These are phyloP conservation scores for Fusarium sp. DNA, from an alignment of 2,329 filamentous ascomycete species.

Conservation along the genomic window DNA sequence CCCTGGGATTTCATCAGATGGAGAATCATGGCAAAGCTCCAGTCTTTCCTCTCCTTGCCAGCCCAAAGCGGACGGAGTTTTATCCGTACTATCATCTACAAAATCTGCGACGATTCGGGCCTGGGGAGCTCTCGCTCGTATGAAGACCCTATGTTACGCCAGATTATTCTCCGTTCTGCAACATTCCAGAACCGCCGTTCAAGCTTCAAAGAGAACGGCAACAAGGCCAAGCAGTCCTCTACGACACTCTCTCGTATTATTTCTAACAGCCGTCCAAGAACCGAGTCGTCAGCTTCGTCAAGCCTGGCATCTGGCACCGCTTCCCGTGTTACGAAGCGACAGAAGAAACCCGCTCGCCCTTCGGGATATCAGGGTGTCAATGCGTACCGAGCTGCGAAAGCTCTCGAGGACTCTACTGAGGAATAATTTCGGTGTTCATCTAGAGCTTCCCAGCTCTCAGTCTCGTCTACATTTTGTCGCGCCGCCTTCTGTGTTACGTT, in stretches of 20 bases:
- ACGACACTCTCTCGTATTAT: background rate
- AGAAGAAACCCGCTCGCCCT: conserved; percentile 14
- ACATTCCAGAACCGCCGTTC: conserved; percentile 30
- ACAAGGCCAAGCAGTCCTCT: conserved; percentile 9
- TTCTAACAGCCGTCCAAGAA: background rate
- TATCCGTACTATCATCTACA: conserved; percentile 13
- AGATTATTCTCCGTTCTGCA: conserved; percentile 47
- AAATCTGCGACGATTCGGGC: conserved; percentile 20
- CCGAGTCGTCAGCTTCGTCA: background rate
- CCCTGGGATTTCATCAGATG: conserved; percentile 54
- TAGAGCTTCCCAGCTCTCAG: background rate
- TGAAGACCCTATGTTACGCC: conserved; percentile 46
- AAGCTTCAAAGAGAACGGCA: conserved; percentile 34
- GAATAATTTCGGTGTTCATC: background rate
- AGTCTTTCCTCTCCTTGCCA: background rate
- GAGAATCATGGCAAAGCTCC: conserved; percentile 43
- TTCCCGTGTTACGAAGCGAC: conserved; percentile 11
- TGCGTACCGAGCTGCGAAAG: conserved; percentile 37
- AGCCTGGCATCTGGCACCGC: background rate
- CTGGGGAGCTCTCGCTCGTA: conserved; percentile 15
- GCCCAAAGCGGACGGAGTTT: conserved; percentile 14
- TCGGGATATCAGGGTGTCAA: conserved; percentile 45
- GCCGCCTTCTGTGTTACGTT: background rate
- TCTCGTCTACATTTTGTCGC: background rate
- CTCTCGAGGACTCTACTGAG: background rate